Evolutionary conservation across 1,284 basidiomycete genomes (phyloP).

Genomic region (Trichosporon coremiiforme): DNA sequence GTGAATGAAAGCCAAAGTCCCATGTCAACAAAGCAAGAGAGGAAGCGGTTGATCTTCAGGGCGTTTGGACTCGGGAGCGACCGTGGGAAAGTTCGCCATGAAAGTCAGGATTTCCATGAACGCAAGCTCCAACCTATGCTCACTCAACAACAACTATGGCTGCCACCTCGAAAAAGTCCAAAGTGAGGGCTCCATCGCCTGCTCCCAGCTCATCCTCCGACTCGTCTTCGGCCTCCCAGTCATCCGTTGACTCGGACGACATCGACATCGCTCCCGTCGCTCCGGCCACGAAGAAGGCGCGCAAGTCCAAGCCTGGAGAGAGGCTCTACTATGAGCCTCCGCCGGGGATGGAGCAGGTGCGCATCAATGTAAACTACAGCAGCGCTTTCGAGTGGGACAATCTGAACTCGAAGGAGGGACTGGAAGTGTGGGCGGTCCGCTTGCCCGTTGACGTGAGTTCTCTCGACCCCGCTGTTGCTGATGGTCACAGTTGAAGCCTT

Average conservation of each 20-base stretch:
- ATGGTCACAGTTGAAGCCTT: conserved; percentile 45
- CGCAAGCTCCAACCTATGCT: no score
- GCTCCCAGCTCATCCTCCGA: not conserved
- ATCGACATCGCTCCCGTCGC: conserved; percentile 1
- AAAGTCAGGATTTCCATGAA: conserved; percentile 7
- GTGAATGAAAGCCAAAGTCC: no score
- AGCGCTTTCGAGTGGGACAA: conserved; percentile 49
- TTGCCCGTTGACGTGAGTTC: conserved; percentile 47
- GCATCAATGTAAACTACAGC: conserved; percentile 27
- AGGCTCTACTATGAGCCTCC: conserved; percentile 43
- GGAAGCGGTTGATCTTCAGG: no score
- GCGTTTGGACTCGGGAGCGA: not conserved
- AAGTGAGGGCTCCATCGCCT: not conserved
- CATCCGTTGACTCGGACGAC: conserved; percentile 3
- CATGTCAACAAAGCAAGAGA: no score
- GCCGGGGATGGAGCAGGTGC: conserved; percentile 43
- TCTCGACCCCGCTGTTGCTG: not conserved
- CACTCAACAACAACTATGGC: conserved; percentile 6
- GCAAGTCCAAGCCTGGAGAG: conserved; percentile 13
- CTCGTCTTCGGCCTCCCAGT: not conserved
- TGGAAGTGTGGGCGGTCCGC: conserved; percentile 55
- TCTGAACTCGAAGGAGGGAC: conserved; percentile 39
- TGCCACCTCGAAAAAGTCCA: not conserved
- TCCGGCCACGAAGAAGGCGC: not conserved
- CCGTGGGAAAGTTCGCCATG: not conserved